Evolutionary conservation across 805 yeast genomes (phyloP), one percentile per base, ranked within the genome.

Genomic region (Monosporozyma unispora): DNA sequence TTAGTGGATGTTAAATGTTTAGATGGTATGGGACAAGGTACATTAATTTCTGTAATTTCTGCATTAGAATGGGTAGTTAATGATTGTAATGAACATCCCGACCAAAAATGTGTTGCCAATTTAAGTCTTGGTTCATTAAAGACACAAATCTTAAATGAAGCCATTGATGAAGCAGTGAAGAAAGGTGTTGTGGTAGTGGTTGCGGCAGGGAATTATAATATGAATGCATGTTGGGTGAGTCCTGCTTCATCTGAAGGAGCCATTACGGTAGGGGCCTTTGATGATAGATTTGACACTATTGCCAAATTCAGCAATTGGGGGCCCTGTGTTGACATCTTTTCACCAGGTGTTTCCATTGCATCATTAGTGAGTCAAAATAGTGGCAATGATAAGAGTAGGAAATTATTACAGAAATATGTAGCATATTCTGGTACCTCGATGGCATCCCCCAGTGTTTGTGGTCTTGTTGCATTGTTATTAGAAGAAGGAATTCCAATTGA

Each of bases 301-400:
- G 95, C 97, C 0, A 60, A 75, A 11, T 90, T 91, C 58, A 78
- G 93, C n/a, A 90, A 91, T 61, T 87, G 90, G 89, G 97, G 98
- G 0, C 71, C 73, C n/a, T 91, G 97, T 65, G 95, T 90, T 7
- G 88, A 87, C 60, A 72, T 87, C 0, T 84, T 86, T 67, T 88
- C 96, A 0, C 79, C 91, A 45, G 98, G 98, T 0, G 82, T 81
- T 0, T 69, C 70, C 14, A 82, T 88, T 2, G 69, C 72, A 25
- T 82, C 90, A 48, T 71, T 83, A 12, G 71, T 78, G 10, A 70
- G 69, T 38, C 55, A 35, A 1, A 43, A 59, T 3, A 47, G 48
- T 4, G 25, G 42, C 3, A 21, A 9, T 9, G 16, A 19, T 12
- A 39, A 9, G 12, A 39, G 4, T 5, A 22, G 25, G 27, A 39